phyloP scores from a whole-genome alignment of 805 yeast genomes.

The Wickerhamiella kurtzmanii region DNA sequence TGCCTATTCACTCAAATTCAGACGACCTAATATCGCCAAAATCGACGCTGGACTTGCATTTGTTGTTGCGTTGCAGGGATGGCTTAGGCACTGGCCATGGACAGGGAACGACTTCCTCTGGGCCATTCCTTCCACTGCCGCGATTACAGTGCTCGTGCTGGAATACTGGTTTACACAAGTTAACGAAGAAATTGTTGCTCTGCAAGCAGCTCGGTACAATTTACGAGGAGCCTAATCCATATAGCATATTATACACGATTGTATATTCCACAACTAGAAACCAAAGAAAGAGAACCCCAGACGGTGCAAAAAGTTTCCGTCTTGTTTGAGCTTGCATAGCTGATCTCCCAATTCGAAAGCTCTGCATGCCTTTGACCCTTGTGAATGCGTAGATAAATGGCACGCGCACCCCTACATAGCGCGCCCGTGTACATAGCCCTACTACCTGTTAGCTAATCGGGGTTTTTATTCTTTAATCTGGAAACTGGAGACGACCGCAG shows the following conservation, averaged over 20 bases:
- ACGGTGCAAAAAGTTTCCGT: not conserved
- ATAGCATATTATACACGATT: too few relatives aligned
- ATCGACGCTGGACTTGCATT: constrained; percentile 16
- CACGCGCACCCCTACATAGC: too few relatives aligned
- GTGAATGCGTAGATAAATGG: too few relatives aligned
- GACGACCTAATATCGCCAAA: constrained; percentile 5
- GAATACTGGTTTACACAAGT: constrained; percentile 22
- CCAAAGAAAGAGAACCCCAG: too few relatives aligned
- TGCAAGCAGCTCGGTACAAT: constrained; percentile 16
- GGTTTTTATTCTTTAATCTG: too few relatives aligned
- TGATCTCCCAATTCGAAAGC: not conserved
- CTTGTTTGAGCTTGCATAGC: not conserved
- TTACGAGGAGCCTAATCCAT: constrained; percentile 19
- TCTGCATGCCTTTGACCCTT: not conserved
- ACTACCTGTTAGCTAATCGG: too few relatives aligned
- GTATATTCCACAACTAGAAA: too few relatives aligned
- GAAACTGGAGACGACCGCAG: too few relatives aligned
- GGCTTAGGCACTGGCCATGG: constrained; percentile 19
- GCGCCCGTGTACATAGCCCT: too few relatives aligned
- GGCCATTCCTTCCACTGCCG: constrained; percentile 21
- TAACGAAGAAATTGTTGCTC: constrained; percentile 9
- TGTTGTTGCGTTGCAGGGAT: constrained; percentile 16
- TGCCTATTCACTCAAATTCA: constrained; percentile 17
- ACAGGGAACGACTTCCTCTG: constrained; percentile 22
- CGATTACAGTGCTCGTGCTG: constrained; percentile 17